Evolutionary conservation across 352 stramenopile genomes (phyloP).

Genomic region (Phytophthora rubi): DNA sequence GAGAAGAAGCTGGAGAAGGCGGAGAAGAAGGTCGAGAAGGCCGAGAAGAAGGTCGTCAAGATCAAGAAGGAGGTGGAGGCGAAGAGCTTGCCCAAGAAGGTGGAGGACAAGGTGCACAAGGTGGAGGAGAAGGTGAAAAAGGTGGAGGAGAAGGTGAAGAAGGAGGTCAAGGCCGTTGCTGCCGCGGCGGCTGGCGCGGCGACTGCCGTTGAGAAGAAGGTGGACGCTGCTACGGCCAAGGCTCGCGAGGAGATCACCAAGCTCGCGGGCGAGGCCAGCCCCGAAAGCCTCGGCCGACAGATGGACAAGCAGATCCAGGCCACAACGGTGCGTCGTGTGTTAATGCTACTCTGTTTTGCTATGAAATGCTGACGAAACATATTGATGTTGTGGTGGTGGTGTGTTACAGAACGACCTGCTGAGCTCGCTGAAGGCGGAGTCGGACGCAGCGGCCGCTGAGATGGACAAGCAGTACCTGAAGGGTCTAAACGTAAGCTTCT

Average conservation of each 20-base stretch:
- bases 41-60: constrained; percentile 27
- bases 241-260: constrained; percentile 68
- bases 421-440: constrained; percentile 65
- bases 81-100: constrained; percentile 25
- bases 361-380: constrained; percentile 4
- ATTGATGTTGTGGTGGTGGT: constrained; percentile 1
- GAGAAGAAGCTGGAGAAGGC: constrained; percentile 30
- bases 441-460: constrained; percentile 57
- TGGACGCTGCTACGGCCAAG: constrained; percentile 66
- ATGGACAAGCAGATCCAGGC: constrained; percentile 74
- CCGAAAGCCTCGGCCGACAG: constrained; percentile 47
- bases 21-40: constrained; percentile 31
- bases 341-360: not conserved
- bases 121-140: constrained; percentile 40
- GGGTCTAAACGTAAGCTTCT: constrained; percentile 60
- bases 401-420: constrained; percentile 63
- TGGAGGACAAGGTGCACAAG: constrained; percentile 40
- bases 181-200: constrained; percentile 32
- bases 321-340: constrained; percentile 54
- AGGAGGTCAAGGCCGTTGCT: constrained; percentile 41
- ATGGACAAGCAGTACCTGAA: constrained; percentile 81
- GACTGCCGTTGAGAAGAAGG: constrained; percentile 60
- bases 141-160: constrained; percentile 37
- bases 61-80: constrained; percentile 32
- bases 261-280: constrained; percentile 54